Evolutionary conservation across 2,329 filamentous ascomycete species (phyloP).

Genomic region (Xylariaceae sp.): DNA sequence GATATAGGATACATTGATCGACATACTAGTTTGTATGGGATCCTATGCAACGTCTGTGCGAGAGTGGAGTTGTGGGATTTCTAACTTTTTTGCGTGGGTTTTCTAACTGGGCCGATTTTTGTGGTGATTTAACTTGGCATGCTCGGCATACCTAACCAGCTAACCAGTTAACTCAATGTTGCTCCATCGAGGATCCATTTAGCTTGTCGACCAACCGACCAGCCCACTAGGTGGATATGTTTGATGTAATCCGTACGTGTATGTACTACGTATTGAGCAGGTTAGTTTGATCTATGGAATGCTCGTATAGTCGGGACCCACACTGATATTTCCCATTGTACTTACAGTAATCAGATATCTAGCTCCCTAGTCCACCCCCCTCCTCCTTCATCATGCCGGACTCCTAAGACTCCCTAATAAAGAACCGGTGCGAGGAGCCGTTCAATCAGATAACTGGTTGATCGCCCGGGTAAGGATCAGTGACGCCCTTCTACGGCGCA

Average conservation of each 20-base stretch:
- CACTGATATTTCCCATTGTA: not conserved
- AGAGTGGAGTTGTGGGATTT: too few species aligned
- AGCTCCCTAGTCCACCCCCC: not conserved
- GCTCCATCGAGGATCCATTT: too few species aligned
- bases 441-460: too few species aligned
- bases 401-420: not conserved
- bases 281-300: not conserved
- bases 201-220: not conserved
- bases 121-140: too few species aligned
- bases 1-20: too few species aligned
- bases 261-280: not conserved
- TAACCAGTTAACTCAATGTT: too few species aligned
- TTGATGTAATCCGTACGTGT: not conserved
- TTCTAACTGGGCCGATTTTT: too few species aligned
- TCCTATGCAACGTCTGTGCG: too few species aligned
- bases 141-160: too few species aligned
- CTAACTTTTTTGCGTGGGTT: too few species aligned
- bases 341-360: not conserved
- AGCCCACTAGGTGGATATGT: not conserved
- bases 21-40: too few species aligned
- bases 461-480: not conserved
- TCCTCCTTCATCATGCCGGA: not conserved
- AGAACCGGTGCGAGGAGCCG: not conserved
- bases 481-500: not conserved
- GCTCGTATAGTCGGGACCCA: not conserved